Conservation (phyloP, 148 eudicot genomes). For the Rhododendron griersonianum region DNA sequence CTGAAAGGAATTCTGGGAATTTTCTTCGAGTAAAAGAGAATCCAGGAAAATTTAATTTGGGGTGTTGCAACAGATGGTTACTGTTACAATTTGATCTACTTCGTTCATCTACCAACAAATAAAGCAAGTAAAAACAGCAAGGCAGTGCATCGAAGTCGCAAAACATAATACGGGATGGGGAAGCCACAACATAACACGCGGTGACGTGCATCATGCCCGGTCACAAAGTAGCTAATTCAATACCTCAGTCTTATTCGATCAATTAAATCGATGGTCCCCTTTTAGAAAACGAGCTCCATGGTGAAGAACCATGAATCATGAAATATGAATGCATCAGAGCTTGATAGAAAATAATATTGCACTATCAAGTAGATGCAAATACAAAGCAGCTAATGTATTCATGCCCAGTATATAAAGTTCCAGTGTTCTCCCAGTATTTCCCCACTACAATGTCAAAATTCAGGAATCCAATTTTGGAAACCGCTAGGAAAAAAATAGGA, state of each 20-base stretch:
- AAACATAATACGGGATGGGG: background rate
- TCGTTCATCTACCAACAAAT: background rate
- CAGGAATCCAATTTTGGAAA: background rate
- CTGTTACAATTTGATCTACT: background rate
- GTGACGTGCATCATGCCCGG: background rate
- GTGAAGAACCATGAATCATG: background rate
- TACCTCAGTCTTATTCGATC: background rate
- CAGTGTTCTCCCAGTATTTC: background rate
- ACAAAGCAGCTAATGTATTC: background rate
- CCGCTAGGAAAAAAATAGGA: background rate
- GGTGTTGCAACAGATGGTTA: background rate
- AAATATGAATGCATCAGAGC: background rate
- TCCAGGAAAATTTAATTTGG: background rate
- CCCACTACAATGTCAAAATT: background rate
- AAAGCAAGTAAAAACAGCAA: background rate
- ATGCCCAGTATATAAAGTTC: background rate
- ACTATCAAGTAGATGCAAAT: background rate
- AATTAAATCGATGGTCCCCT: background rate
- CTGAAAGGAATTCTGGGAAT: background rate
- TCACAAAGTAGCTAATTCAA: background rate
- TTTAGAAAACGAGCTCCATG: background rate
- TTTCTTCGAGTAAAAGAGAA: no score
- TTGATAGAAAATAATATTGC: background rate
- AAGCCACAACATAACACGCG: background rate
- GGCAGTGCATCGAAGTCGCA: background rate